Base-by-base conservation (phyloP, 2,329 filamentous ascomycete genomes). In the Venturia oleaginea region DNA sequence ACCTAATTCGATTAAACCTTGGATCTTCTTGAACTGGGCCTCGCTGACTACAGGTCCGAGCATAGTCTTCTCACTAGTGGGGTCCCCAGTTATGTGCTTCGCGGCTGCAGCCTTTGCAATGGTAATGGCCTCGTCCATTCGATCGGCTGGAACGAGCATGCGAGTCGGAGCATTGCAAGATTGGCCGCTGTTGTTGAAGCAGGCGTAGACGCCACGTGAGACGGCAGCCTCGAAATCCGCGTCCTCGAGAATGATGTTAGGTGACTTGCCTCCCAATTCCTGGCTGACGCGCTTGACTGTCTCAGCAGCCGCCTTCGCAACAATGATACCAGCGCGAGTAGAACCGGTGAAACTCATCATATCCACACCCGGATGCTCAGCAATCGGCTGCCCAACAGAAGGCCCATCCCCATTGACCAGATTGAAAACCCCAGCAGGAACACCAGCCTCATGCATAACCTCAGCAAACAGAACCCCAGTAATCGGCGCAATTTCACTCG, bases 301-400 rank as follows among this genome's bases (percentile, higher is more conserved):
- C 0, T 82, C 76, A 19, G 84, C 81, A 0, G 89, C 88, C 74
- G 84, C 81, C 72, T 89, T 90, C 87, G 91, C 91, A 67, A 92
- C 89, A 60, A 87, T 81, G 64, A 84, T 84, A 8, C 86, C 90
- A 0, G 89, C 92, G 1, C 78, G 77, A 0, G 89, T 92, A 3
- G 86, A 89, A 48, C 90, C 90, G 0, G 90, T 92, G 68, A 92
- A 93, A 0, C 89, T 88, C 66, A 93, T 81, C 78, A 92, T 92
- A 71, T 91, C 86, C 17, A 93, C 81, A 51, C 82, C 83, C 30
- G 84, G 76, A 72, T 92, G 90, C 51, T 81, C 80, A 1, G 85
- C 86, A 11, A 92, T 80, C 0, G 87, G 86, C 5, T 85, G 80
- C 15, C 90, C 90, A 0, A 88, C 86, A 42, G 85, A 85, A 32